Conservation (phyloP, 2,329 filamentous ascomycete species). For the Xylaria arbuscula region DNA sequence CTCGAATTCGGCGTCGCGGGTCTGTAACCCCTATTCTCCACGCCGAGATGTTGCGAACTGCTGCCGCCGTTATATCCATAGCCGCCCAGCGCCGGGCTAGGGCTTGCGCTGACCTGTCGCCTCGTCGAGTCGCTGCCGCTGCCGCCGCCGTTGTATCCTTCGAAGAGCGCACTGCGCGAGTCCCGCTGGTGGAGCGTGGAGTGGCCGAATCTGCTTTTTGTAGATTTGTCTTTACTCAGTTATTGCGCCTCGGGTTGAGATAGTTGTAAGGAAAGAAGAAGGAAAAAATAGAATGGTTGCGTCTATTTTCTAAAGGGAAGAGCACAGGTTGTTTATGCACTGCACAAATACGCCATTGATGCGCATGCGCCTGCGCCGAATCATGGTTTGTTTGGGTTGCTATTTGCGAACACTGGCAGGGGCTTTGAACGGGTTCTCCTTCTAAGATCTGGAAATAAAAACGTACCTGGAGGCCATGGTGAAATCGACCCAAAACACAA, state of each 20-base stretch:
- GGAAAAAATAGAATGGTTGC: neutral
- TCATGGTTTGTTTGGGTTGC: too few relatives aligned
- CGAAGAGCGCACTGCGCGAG: slow-evolving; percentile 78
- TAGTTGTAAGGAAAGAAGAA: neutral
- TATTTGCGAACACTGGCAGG: too few relatives aligned
- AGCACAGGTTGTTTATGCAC: neutral
- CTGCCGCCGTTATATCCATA: slow-evolving; percentile 60
- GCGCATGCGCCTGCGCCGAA: neutral
- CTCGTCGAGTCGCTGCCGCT: slow-evolving; percentile 60
- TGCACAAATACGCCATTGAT: neutral
- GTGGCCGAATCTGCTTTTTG: slow-evolving; percentile 68
- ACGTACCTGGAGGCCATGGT: slow-evolving; percentile 50
- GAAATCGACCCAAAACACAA: slow-evolving; percentile 18
- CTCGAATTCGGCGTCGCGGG: slow-evolving; percentile 77
- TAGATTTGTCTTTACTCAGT: slow-evolving; percentile 5
- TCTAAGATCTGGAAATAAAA: neutral
- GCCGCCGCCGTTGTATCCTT: slow-evolving; percentile 72
- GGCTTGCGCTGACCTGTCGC: slow-evolving; percentile 59
- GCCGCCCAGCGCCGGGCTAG: slow-evolving; percentile 55
- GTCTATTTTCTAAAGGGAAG: neutral
- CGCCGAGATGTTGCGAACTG: slow-evolving; percentile 44
- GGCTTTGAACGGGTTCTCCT: neutral
- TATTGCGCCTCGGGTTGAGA: neutral
- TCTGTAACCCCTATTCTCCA: slow-evolving; percentile 61
- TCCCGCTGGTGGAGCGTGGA: slow-evolving; percentile 79